A percentile compares a stretch with the other conserved stretches of the same genome.
Conservation (phyloP, 179 eudicot species). For the Drosera spatulata region DNA sequence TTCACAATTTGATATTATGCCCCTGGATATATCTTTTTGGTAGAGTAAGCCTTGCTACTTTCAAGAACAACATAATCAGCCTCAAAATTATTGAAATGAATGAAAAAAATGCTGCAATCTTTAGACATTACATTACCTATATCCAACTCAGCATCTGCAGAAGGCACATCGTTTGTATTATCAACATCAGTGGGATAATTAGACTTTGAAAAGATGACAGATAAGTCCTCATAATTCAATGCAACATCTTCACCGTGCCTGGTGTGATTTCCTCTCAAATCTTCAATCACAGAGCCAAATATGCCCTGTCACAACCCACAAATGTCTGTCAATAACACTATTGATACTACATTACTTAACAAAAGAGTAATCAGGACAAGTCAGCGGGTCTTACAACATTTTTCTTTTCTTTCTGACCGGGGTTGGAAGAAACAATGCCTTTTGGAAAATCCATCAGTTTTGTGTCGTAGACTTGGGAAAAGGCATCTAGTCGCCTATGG, state of each 20-base stretch:
- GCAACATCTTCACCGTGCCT: conserved; percentile 29
- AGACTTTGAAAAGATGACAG: conserved; percentile 40
- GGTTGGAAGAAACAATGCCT: conserved; percentile 30
- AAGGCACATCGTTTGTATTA: conserved; percentile 15
- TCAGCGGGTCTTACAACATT: conserved; percentile 37
- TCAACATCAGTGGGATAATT: conserved; percentile 55
- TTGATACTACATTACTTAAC: too few species aligned
- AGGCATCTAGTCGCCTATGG: conserved; percentile 50
- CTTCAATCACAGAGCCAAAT: conserved; percentile 71
- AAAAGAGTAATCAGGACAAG: not conserved
- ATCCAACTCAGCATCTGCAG: conserved; percentile 47
- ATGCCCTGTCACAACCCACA: conserved; percentile 38
- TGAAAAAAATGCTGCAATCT: too few species aligned
- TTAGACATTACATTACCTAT: conserved; percentile 44
- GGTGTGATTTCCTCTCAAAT: conserved; percentile 39
- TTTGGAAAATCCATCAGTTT: conserved; percentile 28
- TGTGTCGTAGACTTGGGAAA: conserved; percentile 48
- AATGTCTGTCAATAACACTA: too few species aligned
- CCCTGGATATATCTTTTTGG: too few species aligned
- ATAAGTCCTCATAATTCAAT: conserved; percentile 50
- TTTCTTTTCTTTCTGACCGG: conserved; percentile 71
- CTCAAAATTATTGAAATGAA: too few species aligned
- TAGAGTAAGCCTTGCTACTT: too few species aligned
- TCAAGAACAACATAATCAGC: too few species aligned
- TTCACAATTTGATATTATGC: too few species aligned